Conservation (phyloP, 257 asterid genomes). For the Gynochthodes officinalis region DNA sequence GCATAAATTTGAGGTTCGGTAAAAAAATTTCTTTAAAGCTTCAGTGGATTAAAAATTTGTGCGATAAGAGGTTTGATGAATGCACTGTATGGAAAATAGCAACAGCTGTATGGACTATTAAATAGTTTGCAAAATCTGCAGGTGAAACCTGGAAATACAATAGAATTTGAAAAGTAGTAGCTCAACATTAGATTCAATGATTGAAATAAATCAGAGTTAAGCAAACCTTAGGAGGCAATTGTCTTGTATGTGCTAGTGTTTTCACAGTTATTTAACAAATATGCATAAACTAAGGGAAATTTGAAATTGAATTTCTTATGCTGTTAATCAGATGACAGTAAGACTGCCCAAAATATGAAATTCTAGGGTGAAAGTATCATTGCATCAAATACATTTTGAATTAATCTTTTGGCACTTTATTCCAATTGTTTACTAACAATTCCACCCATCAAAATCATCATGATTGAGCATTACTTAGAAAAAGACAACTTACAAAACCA, state of each 20-base stretch:
- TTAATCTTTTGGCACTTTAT: not conserved
- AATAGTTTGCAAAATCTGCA: not conserved
- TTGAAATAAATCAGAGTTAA: not conserved
- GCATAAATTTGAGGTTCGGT: not conserved
- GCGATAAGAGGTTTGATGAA: too few relatives aligned
- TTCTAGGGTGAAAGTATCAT: not conserved
- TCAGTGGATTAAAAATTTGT: not conserved
- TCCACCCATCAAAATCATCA: not conserved
- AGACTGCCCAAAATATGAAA: not conserved
- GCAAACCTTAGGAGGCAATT: not conserved
- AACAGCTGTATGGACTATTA: not conserved
- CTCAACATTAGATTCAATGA: not conserved
- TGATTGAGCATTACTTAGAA: not conserved
- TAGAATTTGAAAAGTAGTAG: not conserved
- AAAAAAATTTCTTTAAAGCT: not conserved
- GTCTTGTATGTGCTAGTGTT: not conserved
- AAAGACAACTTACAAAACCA: conserved; percentile 63
- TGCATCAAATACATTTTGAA: not conserved
- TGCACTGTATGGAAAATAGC: not conserved
- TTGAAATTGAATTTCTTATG: not conserved
- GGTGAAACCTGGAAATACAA: not conserved
- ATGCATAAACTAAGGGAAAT: not conserved
- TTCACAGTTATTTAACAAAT: not conserved
- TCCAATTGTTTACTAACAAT: not conserved
- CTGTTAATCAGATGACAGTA: not conserved